These are phyloP conservation scores for Adansonia grandidieri DNA, from an alignment of 441 rosid genomes.

Conservation along the genomic window DNA sequence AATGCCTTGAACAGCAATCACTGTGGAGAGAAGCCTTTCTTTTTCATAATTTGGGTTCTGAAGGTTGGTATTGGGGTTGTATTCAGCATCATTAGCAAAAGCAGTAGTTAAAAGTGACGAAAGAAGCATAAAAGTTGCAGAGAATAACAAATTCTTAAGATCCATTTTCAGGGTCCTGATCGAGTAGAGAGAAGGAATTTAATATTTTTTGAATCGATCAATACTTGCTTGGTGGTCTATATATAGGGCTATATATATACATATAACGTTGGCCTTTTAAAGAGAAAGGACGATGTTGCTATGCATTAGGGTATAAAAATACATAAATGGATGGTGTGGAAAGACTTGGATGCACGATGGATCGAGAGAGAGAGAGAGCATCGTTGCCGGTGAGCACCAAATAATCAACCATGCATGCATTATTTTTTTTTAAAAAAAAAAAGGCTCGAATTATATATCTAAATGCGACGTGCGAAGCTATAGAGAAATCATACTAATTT, in stretches of 20 bases:
- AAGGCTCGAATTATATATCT: not conserved
- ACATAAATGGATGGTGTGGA: not conserved
- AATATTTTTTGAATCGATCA: not conserved
- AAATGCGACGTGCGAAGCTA: conserved; percentile 11
- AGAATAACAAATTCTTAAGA: not conserved
- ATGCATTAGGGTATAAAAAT: not conserved
- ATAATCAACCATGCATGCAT: not conserved
- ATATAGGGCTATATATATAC: not conserved
- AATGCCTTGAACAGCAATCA: conserved; percentile 20
- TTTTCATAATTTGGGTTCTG: not conserved
- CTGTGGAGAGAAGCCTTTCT: conserved; percentile 21
- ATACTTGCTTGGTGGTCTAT: not conserved
- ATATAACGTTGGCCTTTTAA: not conserved
- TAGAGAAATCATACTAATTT: not conserved
- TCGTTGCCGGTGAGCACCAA: not conserved
- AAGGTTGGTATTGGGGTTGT: not conserved
- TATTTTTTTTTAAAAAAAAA: not conserved
- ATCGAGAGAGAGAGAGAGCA: too few relatives aligned
- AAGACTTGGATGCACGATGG: conserved; percentile 23
- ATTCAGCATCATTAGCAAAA: not conserved
- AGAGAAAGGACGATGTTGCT: not conserved
- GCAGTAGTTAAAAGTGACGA: not conserved
- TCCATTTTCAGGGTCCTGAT: conserved; percentile 3
- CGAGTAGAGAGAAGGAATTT: not conserved
- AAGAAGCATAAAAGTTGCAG: not conserved